phyloP scores from a whole-genome alignment of 2,329 filamentous ascomycete genomes.

The Didymella lethalis region DNA sequence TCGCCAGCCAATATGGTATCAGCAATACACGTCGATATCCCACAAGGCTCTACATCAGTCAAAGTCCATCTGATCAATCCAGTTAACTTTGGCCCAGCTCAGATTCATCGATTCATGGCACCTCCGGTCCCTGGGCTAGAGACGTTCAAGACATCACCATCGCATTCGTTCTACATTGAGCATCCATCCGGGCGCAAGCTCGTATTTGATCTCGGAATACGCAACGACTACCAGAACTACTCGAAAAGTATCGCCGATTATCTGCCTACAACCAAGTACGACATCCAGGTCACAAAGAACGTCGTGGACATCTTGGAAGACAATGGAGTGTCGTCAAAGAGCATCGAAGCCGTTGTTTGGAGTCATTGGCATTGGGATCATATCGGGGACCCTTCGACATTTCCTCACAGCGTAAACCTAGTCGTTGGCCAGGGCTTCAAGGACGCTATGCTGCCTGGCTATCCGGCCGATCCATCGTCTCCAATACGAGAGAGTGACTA shows the following conservation, averaged over 20 bases:
- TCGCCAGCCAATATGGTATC: slow-evolving; percentile 11
- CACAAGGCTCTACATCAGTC: slow-evolving; percentile 17
- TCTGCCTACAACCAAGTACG: slow-evolving; percentile 36
- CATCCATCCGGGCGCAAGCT: slow-evolving; percentile 54
- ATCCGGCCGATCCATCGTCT: slow-evolving; percentile 47
- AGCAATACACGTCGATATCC: slow-evolving; percentile 15
- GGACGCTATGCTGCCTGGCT: slow-evolving; percentile 57
- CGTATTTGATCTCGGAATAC: slow-evolving; percentile 58
- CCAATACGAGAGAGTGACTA: slow-evolving; percentile 36
- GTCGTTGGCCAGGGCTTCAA: slow-evolving; percentile 64
- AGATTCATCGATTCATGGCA: slow-evolving; percentile 44
- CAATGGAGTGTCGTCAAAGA: slow-evolving; percentile 39
- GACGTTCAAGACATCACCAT: slow-evolving; percentile 47
- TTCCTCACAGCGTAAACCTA: slow-evolving; percentile 57
- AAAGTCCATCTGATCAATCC: slow-evolving; percentile 48
- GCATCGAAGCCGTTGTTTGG: slow-evolving; percentile 52
- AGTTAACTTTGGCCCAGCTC: slow-evolving; percentile 38
- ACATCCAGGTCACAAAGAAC: slow-evolving; percentile 54
- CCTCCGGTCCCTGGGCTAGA: slow-evolving; percentile 31
- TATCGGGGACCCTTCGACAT: slow-evolving; percentile 59
- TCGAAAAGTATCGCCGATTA: slow-evolving; percentile 29
- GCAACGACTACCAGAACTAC: slow-evolving; percentile 56
- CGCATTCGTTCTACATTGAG: slow-evolving; percentile 57
- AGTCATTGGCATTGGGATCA: slow-evolving; percentile 59
- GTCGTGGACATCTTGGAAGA: slow-evolving; percentile 50